A percentile compares a stretch with the other conserved stretches of the same genome.
Evolutionary conservation across 495 filamentous ascomycete species (phyloP).

Genomic region (Penicillium atrosanguineum): DNA sequence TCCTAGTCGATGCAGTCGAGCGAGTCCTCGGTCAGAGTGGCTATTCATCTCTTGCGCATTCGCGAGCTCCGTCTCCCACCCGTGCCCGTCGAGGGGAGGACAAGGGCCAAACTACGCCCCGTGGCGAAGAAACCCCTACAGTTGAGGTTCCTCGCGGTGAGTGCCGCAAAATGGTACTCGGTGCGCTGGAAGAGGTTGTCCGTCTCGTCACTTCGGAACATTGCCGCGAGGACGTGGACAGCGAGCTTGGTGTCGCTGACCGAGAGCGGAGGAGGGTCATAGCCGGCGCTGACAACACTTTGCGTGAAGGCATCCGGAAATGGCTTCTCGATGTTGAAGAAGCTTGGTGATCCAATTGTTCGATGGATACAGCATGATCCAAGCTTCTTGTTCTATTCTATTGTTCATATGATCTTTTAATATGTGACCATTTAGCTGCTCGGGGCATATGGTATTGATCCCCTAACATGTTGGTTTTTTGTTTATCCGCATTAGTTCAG

Average conservation of each 20-base stretch:
- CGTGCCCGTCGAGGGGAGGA: slow-evolving; percentile 35
- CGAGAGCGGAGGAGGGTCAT: slow-evolving; percentile 36
- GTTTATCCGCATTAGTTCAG: neutral
- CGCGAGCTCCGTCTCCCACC: slow-evolving; percentile 44
- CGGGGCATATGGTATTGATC: neutral
- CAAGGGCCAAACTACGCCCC: slow-evolving; percentile 18
- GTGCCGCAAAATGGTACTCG: slow-evolving; percentile 59
- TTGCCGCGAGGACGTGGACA: slow-evolving; percentile 43
- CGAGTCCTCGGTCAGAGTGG: slow-evolving; percentile 62
- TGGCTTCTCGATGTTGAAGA: slow-evolving; percentile 63
- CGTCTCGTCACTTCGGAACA: slow-evolving; percentile 57
- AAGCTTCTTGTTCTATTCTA: neutral
- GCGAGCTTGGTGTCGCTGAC: slow-evolving; percentile 32
- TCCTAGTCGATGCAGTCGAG: slow-evolving; percentile 74
- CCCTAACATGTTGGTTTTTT: neutral
- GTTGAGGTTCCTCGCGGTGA: slow-evolving; percentile 55
- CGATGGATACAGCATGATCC: neutral
- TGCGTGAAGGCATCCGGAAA: slow-evolving; percentile 62
- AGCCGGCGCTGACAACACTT: slow-evolving; percentile 50
- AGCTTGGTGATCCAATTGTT: slow-evolving; percentile 32
- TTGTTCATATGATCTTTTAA: neutral
- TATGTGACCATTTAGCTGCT: neutral
- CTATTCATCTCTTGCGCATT: slow-evolving; percentile 44
- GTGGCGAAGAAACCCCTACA: slow-evolving; percentile 32
- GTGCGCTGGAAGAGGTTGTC: slow-evolving; percentile 65